Evolutionary conservation across 164 flowering plant genomes (phyloP).

Genomic region (Umbellularia californica): DNA sequence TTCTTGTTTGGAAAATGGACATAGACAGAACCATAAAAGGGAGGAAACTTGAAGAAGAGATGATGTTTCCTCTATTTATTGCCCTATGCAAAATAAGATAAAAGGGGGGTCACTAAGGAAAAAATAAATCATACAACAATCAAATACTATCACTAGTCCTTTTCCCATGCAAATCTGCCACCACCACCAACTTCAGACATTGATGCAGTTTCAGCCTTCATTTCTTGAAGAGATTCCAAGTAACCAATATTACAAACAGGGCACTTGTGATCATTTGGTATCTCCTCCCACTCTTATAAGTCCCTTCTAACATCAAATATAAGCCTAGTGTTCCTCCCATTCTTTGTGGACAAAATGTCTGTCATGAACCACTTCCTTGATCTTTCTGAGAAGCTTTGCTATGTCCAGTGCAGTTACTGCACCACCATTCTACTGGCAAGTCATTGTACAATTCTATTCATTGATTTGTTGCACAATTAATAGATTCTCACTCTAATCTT

Average conservation of each 20-base stretch:
- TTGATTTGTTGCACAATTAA: background rate
- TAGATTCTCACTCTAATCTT: background rate
- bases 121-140: slow-evolving; percentile 47
- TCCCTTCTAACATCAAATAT: background rate
- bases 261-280: background rate
- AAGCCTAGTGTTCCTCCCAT: background rate
- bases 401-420: slow-evolving; percentile 86
- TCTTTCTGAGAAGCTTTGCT: slow-evolving; percentile 72
- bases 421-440: slow-evolving; percentile 68
- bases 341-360: slow-evolving; percentile 36
- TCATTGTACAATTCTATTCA: background rate
- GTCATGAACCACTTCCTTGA: slow-evolving; percentile 52
- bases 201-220: background rate
- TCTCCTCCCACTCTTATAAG: slow-evolving; percentile 11
- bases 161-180: slow-evolving; percentile 28
- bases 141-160: slow-evolving; percentile 27
- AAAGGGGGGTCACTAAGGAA: slow-evolving; percentile 25
- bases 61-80: slow-evolving; percentile 22
- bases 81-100: slow-evolving; percentile 21
- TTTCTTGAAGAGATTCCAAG: background rate
- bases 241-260: background rate
- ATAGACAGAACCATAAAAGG: slow-evolving; percentile 11
- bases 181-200: slow-evolving; percentile 13
- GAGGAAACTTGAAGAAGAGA: background rate
- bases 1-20: slow-evolving; percentile 18